Evolutionary conservation across 225 moss, liverwort and hornwort species (phyloP), one percentile per base, ranked within the genome.

Genomic region (Rhytidiadelphus loreus): DNA sequence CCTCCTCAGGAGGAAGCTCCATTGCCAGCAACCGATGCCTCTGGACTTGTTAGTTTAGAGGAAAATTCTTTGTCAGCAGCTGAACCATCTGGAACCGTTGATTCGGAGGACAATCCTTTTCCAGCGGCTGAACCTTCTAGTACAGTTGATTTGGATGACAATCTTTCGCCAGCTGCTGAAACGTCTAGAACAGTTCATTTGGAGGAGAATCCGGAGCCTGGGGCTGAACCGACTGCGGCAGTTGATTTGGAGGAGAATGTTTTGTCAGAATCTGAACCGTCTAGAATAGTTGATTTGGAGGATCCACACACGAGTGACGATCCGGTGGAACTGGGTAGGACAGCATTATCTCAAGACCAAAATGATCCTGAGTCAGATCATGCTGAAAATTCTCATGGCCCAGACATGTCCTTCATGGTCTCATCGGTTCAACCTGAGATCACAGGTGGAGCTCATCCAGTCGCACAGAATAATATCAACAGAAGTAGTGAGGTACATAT

Each of bases 401-500:
- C 80, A 83, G 91, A 89, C 35, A 25, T 91, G 70, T 87, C 89
- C 46, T 68, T 89, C 50, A 41, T 78, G 82, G 83, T 92, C 77
- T 89, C 89, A 77, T 69, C 77, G 76, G 75, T 77, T 85, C 90
- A 84, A 80, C 79, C 90, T 85, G 92, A 88, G 87, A 85, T 81
- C 75, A 85, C 74, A 46, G 82, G 79, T 76, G 92, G 79, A 77
- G 81, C 75, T 74, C 90, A 91, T 88, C 84, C 87, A 83, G 87
- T 87, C 26, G 81, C 88, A 44, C 92, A 85, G 71, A 87, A 53
- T 24, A 81, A 81, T 80, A 70, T 87, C 72, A 86, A 72, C 52
- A 88, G 63, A 77, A 89, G 57, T 52, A 89, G 63, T 82, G 92
- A 92, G 92, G 94, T 94, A 88, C 57, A 53, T 60, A 73, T 39